Base-by-base conservation (phyloP, 371 early-diverging fungal species). In the Mucor racemosus region DNA sequence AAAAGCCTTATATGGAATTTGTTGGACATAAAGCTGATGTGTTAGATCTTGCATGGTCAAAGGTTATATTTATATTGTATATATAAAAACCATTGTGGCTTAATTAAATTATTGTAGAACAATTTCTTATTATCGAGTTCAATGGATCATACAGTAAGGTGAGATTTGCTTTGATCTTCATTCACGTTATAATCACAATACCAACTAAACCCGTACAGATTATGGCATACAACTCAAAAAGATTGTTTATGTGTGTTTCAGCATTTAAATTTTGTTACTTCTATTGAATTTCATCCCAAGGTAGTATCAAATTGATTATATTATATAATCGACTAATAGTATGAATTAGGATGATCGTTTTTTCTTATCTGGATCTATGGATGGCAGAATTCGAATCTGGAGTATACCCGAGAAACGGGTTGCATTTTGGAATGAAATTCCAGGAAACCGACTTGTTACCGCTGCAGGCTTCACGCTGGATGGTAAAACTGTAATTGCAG, bases 121-220 rank as follows among this genome's bases (percentile, higher is more conserved):
- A 86, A 89, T 34, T 95, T 95, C 68, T 67, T 96, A 3, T 76
- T 93, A 17, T 88, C 94, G 2, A 88, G 92, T n/a, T 93, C 94
- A 10, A 86, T 91, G 83, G 97, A 96, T 66, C 84, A 87, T 48
- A 91, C 91, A 0, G 96, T 95, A 6, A 74, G 81, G 84, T 84
- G 76, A 68, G 17, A 7, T 3, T 17, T 26, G 1, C 0, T 44
- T 17, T 44, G 2, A 0, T 9, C n/a, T 11, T 42, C 26, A n/a
- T 15, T n/a, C 15, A 7, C 15, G 6, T 0, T n/a, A 4, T 42
- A n/a, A 5, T 42, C 5, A 15, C n/a, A 7, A n/a, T n/a, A 42
- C 44, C 17, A 15, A 44, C 17, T 15, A 7, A 15, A 7, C 7
- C 0, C 17, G 38, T 40, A 36, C 67, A 88, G 95, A 35, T 66